phyloP scores from a whole-genome alignment of 139 green algal species.

The Yamagishiella unicocca region DNA sequence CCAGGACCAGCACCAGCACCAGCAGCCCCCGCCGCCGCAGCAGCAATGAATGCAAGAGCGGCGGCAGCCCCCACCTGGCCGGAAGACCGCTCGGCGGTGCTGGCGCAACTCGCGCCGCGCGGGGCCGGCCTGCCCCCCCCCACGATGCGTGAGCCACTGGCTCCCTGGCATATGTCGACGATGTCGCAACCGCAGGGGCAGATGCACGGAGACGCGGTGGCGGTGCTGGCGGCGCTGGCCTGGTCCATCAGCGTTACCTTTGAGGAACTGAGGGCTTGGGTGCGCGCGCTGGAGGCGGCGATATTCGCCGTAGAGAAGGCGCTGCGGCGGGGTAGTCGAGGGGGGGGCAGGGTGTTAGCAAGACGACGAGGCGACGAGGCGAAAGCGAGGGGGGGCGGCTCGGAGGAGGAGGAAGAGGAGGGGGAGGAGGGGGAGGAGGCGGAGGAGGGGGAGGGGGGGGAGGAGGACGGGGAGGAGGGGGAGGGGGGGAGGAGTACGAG shows the following conservation, averaged over 20 bases:
- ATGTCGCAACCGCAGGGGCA: neutral
- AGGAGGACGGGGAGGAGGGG: neutral
- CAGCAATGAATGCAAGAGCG: neutral
- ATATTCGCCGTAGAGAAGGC: neutral
- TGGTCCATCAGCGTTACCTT: neutral
- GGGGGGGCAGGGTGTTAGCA: neutral
- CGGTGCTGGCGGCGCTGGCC: slow-evolving; percentile 12
- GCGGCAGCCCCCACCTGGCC: neutral
- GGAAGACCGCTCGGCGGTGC: neutral
- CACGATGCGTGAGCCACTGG: neutral
- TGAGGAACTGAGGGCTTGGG: neutral
- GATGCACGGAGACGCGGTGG: slow-evolving; percentile 12
- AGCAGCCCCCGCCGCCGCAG: neutral
- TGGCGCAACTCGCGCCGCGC: neutral
- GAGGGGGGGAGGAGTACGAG: neutral
- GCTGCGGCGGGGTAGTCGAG: no score
- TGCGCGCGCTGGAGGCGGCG: neutral
- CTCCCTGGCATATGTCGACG: neutral
- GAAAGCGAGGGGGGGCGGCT: neutral
- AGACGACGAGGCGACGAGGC: neutral
- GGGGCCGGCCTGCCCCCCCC: neutral
- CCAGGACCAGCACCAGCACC: neutral
- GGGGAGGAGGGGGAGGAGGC: neutral
- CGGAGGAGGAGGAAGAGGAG: neutral
- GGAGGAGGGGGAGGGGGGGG: no score